These are phyloP conservation scores for Trichosporon sp. DNA, from an alignment of 1,284 basidiomycete species.

Conservation along the genomic window DNA sequence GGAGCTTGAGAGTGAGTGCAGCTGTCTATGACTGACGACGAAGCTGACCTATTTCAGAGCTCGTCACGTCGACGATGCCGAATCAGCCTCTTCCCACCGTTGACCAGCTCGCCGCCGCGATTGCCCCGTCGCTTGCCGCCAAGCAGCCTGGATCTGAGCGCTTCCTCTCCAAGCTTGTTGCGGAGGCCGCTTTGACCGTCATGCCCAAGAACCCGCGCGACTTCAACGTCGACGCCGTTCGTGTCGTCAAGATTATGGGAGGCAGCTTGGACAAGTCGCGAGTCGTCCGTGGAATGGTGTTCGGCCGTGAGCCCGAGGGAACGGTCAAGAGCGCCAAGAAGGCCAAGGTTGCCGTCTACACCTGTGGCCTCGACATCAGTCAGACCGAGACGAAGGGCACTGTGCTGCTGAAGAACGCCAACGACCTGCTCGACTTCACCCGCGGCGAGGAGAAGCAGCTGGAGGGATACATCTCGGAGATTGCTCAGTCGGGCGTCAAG, in stretches of 20 bases:
- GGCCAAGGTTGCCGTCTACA: conserved; percentile 91
- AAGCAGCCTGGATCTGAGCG: conserved; percentile 97
- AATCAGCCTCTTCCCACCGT: conserved; percentile 68
- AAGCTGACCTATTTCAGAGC: conserved; percentile 40
- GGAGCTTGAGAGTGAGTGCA: conserved; percentile 78
- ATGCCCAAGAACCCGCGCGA: conserved; percentile 83
- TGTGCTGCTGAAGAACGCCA: conserved; percentile 89
- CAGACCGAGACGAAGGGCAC: conserved; percentile 99
- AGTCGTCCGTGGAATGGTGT: conserved; percentile 97
- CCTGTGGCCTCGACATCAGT: conserved; percentile 81
- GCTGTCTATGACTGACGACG: neutral
- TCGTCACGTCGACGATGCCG: conserved; percentile 29
- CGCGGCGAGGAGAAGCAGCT: conserved; percentile 91
- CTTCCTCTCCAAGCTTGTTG: conserved; percentile 72
- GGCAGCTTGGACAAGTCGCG: conserved; percentile 74
- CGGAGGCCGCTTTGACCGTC: conserved; percentile 83
- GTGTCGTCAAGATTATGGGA: conserved; percentile 98
- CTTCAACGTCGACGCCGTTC: conserved; percentile 97
- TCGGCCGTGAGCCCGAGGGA: conserved; percentile 89
- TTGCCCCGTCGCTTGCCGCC: conserved; percentile 87
- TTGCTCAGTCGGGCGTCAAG: conserved; percentile 90
- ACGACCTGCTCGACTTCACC: conserved; percentile 95
- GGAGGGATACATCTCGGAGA: conserved; percentile 96
- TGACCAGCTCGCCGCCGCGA: conserved; percentile 68
- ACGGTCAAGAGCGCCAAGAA: conserved; percentile 72